Percentiles rank a stretch among this genome's conserved stretches.
Evolutionary conservation across 306 rosid genomes (phyloP).

Genomic region (Carpinus viminea): DNA sequence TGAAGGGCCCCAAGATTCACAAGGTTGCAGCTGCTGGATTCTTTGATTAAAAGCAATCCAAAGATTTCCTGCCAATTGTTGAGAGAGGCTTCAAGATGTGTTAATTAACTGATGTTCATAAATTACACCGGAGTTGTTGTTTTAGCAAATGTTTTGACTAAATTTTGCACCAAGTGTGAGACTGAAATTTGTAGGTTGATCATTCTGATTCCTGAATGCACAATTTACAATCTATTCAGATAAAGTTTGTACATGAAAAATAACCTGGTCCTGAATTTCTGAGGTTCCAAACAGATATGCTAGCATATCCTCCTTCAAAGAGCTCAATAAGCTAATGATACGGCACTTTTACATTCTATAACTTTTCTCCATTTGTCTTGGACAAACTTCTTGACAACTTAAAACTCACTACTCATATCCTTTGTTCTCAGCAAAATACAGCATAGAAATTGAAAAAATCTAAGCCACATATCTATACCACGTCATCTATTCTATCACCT

Average conservation of each 20-base stretch:
- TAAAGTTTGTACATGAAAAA: not conserved
- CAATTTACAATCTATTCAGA: not conserved
- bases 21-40: slow-evolving; percentile 64
- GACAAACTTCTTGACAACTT: not conserved
- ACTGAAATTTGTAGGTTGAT: slow-evolving; percentile 9
- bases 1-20: slow-evolving; percentile 72
- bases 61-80: slow-evolving; percentile 21
- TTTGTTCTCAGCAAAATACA: no score
- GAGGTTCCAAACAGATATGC: not conserved
- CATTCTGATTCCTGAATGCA: no score
- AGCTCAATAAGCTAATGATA: not conserved
- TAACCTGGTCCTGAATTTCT: not conserved
- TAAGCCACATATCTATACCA: no score
- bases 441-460: no score
- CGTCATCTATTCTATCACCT: no score
- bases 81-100: slow-evolving; percentile 15
- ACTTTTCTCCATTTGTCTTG: not conserved
- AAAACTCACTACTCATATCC: no score
- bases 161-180: not conserved
- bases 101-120: not conserved
- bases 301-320: not conserved
- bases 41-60: slow-evolving; percentile 49
- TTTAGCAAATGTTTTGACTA: not conserved
- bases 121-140: slow-evolving; percentile 1
- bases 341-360: not conserved